Base-by-base conservation (phyloP, 202 grass and related monocot species). In the Saccharum hybrid region DNA sequence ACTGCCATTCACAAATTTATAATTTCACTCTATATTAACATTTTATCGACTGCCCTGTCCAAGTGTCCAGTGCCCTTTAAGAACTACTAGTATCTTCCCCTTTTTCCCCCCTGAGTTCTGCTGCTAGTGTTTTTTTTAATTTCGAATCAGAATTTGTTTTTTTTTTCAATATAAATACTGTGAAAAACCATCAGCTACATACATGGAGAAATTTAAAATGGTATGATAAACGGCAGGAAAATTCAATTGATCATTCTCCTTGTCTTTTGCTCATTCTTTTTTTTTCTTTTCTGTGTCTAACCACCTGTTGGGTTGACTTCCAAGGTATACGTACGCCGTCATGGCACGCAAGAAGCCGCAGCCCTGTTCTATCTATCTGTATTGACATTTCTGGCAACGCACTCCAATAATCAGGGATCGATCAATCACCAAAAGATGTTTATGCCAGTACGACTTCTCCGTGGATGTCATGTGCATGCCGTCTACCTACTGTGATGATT, bases 401-500 rank as follows among this genome's bases (percentile, higher is more conserved):
- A 74, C 36, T 33, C 16, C 48, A 67, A 68, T 63, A 43, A 62
- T 74, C 38, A 68, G 66, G 41, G 41, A 63, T 13, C 4, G 60
- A 81, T 37, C 65, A 66, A 21, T 85, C 76, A 52, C 12, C 41
- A 8, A 16, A 30, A 71, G 46, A 84, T 23, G 54, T 10, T 19
- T 16, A 72, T 51, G 70, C 69, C 69, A 48, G 11, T 49, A 49
- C 46, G 46, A 49, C 46, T 49, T 49, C 14, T 49, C 13, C 46
- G 14, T 49, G 14, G 46, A 49, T 16, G 46, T 49, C 46, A 49
- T 78, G 81, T 43, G 81, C 41, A 4, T 74, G 43, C 65, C 28
- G n/a, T 74, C 31, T 75, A 76, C 69, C 76, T 45, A 81, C 33
- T 54, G 10, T 69, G 40, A 81, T 76, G 70, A 75, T 71, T 84